Evolutionary conservation across 495 filamentous ascomycete genomes (phyloP), one percentile per base, ranked within the genome.

Genomic region (Opeltia flavorubescens): DNA sequence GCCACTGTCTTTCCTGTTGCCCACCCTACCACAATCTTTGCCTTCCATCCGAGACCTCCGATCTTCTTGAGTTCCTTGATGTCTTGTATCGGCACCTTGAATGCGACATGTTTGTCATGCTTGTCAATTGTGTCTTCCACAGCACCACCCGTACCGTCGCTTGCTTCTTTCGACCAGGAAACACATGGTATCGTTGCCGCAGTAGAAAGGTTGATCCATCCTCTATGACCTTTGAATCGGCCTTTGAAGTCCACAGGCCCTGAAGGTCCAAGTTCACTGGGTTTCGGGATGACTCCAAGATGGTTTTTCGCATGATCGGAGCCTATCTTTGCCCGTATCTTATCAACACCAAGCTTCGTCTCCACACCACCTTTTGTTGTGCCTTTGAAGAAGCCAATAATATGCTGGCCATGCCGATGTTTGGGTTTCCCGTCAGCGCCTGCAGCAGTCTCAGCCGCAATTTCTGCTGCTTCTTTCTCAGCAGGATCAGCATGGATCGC

Each of bases 11-110:
- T 71, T 2, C 78, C 80, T 46, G 84, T 69, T 2, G 81, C 77
- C 84, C 85, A 86, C 9, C 83, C 84, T n/a, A 89, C 78, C 24
- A 89, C 76, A 24, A 91, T 59, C 64, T 87, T 91, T 7, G 79
- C 77, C 65, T 94, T 94, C 86, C 86, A 94, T 1, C 87, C 88
- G 48, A 89, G 68, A 0, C 87, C 86, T 8, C 86, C 87, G 2
- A 86, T 67, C 66, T 94, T 94, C 62, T 79, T 81, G 43, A 95
- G 50, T 54, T 91, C 84, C 43, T 46, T 55, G 30, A 84, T 76
- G 24, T 83, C 76, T 8, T 66, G 63, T 4, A 84, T 61, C 0
- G 75, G 68, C 4, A 81, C 63, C n/a, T 51, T 56, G 38, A 72
- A 73, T n/a, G 42, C 48, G 5, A 39, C 51, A 41, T 41, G 38